These are phyloP conservation scores for Metarhizium humberi DNA, from an alignment of 2,329 filamentous ascomycete species.

Conservation along the genomic window DNA sequence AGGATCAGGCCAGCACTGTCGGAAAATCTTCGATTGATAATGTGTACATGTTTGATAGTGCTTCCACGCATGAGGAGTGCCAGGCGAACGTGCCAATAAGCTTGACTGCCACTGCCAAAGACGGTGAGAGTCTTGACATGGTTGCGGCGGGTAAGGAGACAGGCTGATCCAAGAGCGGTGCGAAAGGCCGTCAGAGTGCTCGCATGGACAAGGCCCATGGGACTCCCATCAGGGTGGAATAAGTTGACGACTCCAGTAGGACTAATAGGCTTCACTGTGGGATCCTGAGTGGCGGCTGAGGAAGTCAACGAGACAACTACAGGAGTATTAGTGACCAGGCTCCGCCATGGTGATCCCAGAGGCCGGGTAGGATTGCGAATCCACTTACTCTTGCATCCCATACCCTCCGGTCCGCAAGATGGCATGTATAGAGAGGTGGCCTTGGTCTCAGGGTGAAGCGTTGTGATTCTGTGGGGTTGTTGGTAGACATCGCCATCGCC, in stretches of 20 bases:
- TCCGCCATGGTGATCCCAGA: not conserved
- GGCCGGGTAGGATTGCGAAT: not conserved
- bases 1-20: slow-evolving; percentile 45
- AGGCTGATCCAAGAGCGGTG: slow-evolving; percentile 63
- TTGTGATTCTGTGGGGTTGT: slow-evolving; percentile 44
- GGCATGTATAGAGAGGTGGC: slow-evolving; percentile 67
- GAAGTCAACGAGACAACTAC: slow-evolving; percentile 55
- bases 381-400: slow-evolving; percentile 57
- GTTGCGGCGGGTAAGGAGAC: slow-evolving; percentile 54
- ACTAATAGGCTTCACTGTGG: slow-evolving; percentile 25
- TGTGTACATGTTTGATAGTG: slow-evolving; percentile 70
- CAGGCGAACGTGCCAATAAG: slow-evolving; percentile 88
- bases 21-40: slow-evolving; percentile 68
- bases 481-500: slow-evolving; percentile 36
- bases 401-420: slow-evolving; percentile 51
- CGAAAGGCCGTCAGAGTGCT: slow-evolving; percentile 71
- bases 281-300: slow-evolving; percentile 19
- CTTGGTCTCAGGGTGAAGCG: slow-evolving; percentile 37
- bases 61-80: slow-evolving; percentile 62
- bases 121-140: slow-evolving; percentile 68
- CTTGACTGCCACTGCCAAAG: slow-evolving; percentile 83
- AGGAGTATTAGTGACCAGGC: not conserved
- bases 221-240: slow-evolving; percentile 51
- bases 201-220: slow-evolving; percentile 62
- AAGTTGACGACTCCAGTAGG: slow-evolving; percentile 62